Base-by-base conservation (phyloP, 257 asterid species). In the Salvia miltiorrhiza region DNA sequence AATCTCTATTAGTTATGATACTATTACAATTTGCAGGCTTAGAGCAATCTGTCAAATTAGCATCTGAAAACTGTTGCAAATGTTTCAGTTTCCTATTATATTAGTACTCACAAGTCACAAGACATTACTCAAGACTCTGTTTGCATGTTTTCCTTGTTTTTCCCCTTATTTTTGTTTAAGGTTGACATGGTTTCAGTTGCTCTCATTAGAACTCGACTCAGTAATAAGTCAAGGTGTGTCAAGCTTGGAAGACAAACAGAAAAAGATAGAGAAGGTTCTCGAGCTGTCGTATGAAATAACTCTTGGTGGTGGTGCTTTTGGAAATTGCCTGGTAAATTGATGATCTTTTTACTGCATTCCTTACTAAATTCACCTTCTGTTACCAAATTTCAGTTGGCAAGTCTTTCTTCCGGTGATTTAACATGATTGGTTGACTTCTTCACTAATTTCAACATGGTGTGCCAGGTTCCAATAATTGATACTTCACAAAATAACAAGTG, bases 251-350 rank as follows among this genome's bases (percentile, higher is more conserved):
- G 73, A 78, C 58, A 85, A 92, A 71, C 93, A 90, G 80, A 88
- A 80, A 71, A 65, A 37, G 28, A 88, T 92, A 60, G 84, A 78
- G 20, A 89, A 74, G 70, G 83, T 68, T 77, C 89, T 92, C 24
- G 82, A 84, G 77, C 85, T 77, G 54, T 88, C 97, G 8, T 90
- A 83, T 55, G 84, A 83, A 79, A 84, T 92, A 70, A 83, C 83
- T 68, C 93, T 90, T 74, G 96, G 95, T 35, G 84, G 79, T 62
- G 97, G 95, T 67, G 76, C 76, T 52, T 88, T 80, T 63, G 98
- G 97, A 33, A 78, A 55, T 77, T 92, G 96, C 85, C 79, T 92
- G 96, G 97, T 87, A 85, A 79, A 63, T 72, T 70, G 30, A 20
- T 41, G 21, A 37, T 30, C 26, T 52, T 41, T n/a, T 73, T 56